Evolutionary conservation across 768 basidiomycete genomes (phyloP), one percentile per base, ranked within the genome.

Genomic region (Naganishia antarctica): DNA sequence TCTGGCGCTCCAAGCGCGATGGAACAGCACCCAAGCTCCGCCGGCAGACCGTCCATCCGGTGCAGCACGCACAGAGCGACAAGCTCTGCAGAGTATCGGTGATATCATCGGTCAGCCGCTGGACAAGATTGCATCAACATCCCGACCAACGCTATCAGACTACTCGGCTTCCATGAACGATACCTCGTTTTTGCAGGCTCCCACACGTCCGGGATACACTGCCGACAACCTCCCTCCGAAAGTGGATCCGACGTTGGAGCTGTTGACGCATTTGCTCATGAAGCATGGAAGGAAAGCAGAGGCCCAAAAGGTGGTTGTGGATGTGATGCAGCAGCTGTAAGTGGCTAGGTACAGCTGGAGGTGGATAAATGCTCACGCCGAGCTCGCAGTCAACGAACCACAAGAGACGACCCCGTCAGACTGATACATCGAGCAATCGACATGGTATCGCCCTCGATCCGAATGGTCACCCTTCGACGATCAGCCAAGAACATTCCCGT

Each of bases 401-500:
- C 90, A 16, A 82, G 86, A 60, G 83, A 85, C 7, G 84, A 86
- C n/a, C 88, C 91, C 0, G 80, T 91, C 34, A 89, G 89, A 18
- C 83, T 94, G 68, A 79, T 96, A 4, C 85, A 86, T 41, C 77
- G 85, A 71, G 92, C 91, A 0, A 79, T 96, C 57, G 71, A 82
- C 25, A 72, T 81, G 2, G 86, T 84, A 1, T 82, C 89, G 3
- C 93, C 93, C 0, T 84, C 85, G 0, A 84, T 93, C 28, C 82
- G 85, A 26, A 66, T 80, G 34, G 72, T 84, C 65, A 83, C 82
- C 29, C 82, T 84, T 68, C 84, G 84, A 60, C 80, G 81, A 49
- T 84, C 84, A 2, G 83, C 85, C 18, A 91, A 91, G 78, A 81
- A 79, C n/a, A 74, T 85, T 12, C 77, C 81, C 46, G 83, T 81